Percentiles rank a stretch among this genome's conserved stretches.
Conservation (phyloP, 176 grass and related monocot genomes). For the Chloris gayana region DNA sequence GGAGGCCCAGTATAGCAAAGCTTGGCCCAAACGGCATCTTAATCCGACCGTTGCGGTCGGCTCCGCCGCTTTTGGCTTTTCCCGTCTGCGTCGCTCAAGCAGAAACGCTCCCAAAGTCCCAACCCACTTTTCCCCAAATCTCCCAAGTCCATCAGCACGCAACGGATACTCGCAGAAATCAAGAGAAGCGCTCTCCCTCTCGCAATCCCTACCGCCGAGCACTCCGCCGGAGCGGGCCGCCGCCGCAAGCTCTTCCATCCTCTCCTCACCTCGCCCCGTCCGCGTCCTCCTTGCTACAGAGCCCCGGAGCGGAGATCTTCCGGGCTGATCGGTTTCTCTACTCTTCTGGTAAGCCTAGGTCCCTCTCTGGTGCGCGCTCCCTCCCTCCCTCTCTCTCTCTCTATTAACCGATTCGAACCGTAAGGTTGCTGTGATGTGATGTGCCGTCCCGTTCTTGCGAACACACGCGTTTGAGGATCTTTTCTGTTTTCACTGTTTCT, state of each 20-base stretch:
- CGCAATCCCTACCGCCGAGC: not conserved
- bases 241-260: not conserved
- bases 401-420: not conserved
- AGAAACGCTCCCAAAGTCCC: not conserved
- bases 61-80: too few relatives aligned
- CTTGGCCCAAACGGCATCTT: not conserved
- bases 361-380: not conserved
- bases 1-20: not conserved
- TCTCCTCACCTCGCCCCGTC: not conserved
- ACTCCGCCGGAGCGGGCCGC: not conserved
- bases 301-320: not conserved
- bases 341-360: slow-evolving; percentile 20
- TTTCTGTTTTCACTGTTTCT: not conserved
- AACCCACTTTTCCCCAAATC: too few relatives aligned
- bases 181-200: not conserved
- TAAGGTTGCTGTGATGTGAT: not conserved
- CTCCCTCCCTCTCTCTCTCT: not conserved
- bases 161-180: not conserved
- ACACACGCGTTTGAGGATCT: not conserved
- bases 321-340: not conserved
- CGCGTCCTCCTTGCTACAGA: not conserved
- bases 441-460: not conserved
- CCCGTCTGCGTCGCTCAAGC: not conserved
- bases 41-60: slow-evolving; percentile 55
- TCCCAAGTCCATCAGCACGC: not conserved